A percentile compares a stretch with the other conserved stretches of the same genome.
Conservation (phyloP, 2,329 filamentous ascomycete genomes). For the Sphaerostilbella broomeana region DNA sequence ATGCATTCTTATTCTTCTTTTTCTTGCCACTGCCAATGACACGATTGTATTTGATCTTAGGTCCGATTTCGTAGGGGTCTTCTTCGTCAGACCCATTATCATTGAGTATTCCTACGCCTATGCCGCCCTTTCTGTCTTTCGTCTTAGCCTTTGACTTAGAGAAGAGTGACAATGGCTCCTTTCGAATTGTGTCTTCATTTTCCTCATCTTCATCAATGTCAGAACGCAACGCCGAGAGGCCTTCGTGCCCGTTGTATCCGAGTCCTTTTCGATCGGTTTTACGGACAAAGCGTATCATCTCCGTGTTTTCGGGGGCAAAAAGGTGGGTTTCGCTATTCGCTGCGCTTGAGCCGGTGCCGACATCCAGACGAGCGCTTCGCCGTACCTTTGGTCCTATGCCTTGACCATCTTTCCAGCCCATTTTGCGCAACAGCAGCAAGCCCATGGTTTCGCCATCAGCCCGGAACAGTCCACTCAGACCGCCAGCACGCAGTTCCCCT, state of each 20-base stretch:
- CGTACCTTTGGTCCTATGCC: constrained; percentile 84
- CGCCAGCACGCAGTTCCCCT: constrained; percentile 42
- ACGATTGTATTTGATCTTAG: constrained; percentile 80
- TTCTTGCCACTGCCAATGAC: constrained; percentile 76
- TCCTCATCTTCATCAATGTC: constrained; percentile 40
- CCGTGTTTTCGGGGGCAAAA: constrained; percentile 78
- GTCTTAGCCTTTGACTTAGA: constrained; percentile 42
- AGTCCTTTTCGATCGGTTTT: constrained; percentile 67
- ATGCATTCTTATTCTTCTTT: constrained; percentile 53
- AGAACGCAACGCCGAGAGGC: constrained; percentile 36
- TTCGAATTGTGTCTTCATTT: constrained; percentile 28
- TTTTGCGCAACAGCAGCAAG: constrained; percentile 73
- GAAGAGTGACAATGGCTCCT: constrained; percentile 15
- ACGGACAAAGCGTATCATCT: constrained; percentile 57
- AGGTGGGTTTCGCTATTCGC: constrained; percentile 51
- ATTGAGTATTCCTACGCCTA: constrained; percentile 84
- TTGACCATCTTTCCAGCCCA: constrained; percentile 95
- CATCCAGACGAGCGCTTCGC: constrained; percentile 61
- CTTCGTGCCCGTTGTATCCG: constrained; percentile 56
- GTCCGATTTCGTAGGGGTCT: constrained; percentile 87
- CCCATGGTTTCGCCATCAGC: constrained; percentile 78
- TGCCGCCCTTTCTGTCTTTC: constrained; percentile 52
- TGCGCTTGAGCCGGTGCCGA: constrained; percentile 32
- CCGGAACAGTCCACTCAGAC: constrained; percentile 65
- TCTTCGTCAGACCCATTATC: constrained; percentile 94